Percentiles rank a stretch among this genome's conserved stretches.
These are phyloP conservation scores for Pseudogymnoascus sp. DNA, from an alignment of 2,329 filamentous ascomycete species.

Conservation along the genomic window DNA sequence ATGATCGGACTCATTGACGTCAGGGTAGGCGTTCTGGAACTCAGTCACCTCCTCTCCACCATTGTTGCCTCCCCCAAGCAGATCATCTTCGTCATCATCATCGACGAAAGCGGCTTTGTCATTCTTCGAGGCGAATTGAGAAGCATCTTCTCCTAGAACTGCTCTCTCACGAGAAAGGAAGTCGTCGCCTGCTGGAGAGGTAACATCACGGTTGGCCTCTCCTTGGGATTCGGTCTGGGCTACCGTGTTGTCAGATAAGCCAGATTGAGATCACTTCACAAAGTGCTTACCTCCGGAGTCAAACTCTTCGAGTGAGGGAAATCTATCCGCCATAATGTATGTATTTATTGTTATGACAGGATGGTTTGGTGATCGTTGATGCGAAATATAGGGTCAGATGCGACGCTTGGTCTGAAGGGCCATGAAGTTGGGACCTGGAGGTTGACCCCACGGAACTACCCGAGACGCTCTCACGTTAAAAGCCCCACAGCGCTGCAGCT, in stretches of 20 bases:
- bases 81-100: constrained; percentile 55
- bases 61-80: constrained; percentile 56
- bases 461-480: constrained; percentile 1
- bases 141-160: constrained; percentile 81
- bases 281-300: constrained; percentile 39
- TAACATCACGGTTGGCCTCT: constrained; percentile 40
- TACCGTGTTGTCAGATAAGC: constrained; percentile 30
- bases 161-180: constrained; percentile 91
- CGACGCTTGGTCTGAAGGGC: neutral
- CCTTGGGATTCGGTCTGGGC: constrained; percentile 60
- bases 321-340: constrained; percentile 47
- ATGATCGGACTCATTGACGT: constrained; percentile 60
- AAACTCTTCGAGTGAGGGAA: constrained; percentile 53
- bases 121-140: constrained; percentile 74
- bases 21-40: constrained; percentile 89
- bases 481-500: constrained; percentile 5
- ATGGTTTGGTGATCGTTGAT: constrained; percentile 7
- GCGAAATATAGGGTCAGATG: neutral
- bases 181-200: constrained; percentile 60
- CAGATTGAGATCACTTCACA: neutral
- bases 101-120: constrained; percentile 60
- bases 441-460: constrained; percentile 6
- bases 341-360: constrained; percentile 9
- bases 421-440: constrained; percentile 8
- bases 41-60: constrained; percentile 33